Percentiles rank a stretch among this genome's conserved stretches.
Conservation (phyloP, 2,329 filamentous ascomycete genomes). For the Huntiella bhutanensis region DNA sequence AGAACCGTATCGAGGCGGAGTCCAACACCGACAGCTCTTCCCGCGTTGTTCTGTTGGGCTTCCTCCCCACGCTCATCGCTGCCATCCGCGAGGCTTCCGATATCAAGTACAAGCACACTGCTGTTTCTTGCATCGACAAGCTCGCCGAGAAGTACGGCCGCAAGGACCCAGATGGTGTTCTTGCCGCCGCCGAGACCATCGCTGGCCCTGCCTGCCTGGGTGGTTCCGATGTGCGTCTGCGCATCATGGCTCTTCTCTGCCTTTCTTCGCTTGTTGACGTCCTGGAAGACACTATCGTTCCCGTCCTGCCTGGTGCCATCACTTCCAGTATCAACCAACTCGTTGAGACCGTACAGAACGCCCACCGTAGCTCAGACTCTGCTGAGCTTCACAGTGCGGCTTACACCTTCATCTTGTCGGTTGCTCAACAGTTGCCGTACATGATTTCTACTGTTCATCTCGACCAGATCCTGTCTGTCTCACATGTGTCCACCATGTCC, state of each 20-base stretch:
- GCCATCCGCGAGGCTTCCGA: constrained; percentile 58
- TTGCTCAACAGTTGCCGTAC: constrained; percentile 71
- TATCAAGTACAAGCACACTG: constrained; percentile 61
- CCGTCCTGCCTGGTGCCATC: constrained; percentile 59
- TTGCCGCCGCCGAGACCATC: constrained; percentile 57
- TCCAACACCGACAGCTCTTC: constrained; percentile 49
- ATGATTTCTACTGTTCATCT: constrained; percentile 67
- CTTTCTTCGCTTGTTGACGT: constrained; percentile 80
- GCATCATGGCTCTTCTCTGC: constrained; percentile 71
- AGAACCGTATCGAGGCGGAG: constrained; percentile 57
- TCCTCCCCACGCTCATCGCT: constrained; percentile 58
- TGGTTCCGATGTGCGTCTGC: constrained; percentile 50
- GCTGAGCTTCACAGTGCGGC: constrained; percentile 60
- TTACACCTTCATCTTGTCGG: constrained; percentile 59
- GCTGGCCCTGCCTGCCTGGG: constrained; percentile 59
- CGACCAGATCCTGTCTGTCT: constrained; percentile 50
- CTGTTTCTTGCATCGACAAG: constrained; percentile 77
- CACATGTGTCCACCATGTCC: constrained; percentile 46
- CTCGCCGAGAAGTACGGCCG: constrained; percentile 92
- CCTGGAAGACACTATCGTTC: constrained; percentile 67
- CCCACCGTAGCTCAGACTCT: constrained; percentile 29
- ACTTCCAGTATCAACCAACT: constrained; percentile 55
- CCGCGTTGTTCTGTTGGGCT: constrained; percentile 52
- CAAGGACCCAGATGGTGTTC: constrained; percentile 62
- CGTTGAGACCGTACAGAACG: constrained; percentile 34